These are phyloP conservation scores for Mycena chlorophos DNA, from an alignment of 768 basidiomycete species.

Conservation along the genomic window DNA sequence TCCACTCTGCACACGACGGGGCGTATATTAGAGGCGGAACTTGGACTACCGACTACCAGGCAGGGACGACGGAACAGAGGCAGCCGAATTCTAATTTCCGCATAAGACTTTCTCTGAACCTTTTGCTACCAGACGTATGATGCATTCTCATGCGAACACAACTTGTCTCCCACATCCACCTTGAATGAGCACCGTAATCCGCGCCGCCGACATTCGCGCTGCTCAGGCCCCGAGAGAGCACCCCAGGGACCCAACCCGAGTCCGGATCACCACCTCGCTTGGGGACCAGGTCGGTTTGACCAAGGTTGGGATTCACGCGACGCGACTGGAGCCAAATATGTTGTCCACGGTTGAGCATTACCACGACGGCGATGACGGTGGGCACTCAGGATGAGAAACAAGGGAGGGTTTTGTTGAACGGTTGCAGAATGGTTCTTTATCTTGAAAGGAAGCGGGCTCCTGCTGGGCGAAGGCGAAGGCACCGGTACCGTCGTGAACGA, in stretches of 20 bases:
- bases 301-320: conserved; percentile 14
- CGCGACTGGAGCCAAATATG: conserved; percentile 13
- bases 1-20: no score
- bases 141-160: no score
- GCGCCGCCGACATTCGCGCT: conserved; percentile 17
- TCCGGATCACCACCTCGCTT: conserved; percentile 12
- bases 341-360: conserved; percentile 18
- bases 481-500: conserved; percentile 4
- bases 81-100: no score
- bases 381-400: background rate
- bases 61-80: no score
- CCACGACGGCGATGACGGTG: conserved; percentile 17
- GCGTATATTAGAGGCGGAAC: no score
- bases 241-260: conserved; percentile 10
- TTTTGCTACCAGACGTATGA: no score
- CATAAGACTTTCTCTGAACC: no score
- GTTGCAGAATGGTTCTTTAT: conserved; percentile 18
- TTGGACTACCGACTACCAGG: no score
- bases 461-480: conserved; percentile 16
- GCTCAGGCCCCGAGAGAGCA: conserved; percentile 13
- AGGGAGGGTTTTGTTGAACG: background rate
- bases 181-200: no score
- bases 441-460: conserved; percentile 10
- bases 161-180: no score
- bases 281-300: conserved; percentile 17